Conservation (phyloP, 768 basidiomycete genomes). For the Tulasnella sp. region DNA sequence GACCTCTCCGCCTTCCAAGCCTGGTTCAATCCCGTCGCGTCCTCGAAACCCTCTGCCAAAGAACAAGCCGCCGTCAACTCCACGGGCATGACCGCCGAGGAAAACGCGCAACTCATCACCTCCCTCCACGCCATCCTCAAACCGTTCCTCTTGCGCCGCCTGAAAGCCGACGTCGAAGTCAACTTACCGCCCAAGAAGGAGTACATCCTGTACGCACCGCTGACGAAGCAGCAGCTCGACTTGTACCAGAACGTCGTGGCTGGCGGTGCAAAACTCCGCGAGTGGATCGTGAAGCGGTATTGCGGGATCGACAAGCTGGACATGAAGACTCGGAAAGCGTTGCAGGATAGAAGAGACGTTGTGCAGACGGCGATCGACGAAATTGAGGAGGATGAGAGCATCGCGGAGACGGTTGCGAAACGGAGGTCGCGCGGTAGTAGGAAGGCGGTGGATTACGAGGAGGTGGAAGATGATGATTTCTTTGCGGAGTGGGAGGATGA, state of each 20-base stretch:
- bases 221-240: slow-evolving; percentile 76
- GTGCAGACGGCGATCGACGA: slow-evolving; percentile 32
- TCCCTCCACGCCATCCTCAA: slow-evolving; percentile 87
- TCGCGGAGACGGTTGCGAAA: slow-evolving; percentile 33
- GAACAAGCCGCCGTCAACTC: not conserved
- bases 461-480: slow-evolving; percentile 55
- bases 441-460: slow-evolving; percentile 47
- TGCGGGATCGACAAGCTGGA: slow-evolving; percentile 26
- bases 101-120: slow-evolving; percentile 63
- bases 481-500: slow-evolving; percentile 53
- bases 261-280: slow-evolving; percentile 53
- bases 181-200: slow-evolving; percentile 90
- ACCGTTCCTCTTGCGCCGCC: slow-evolving; percentile 87
- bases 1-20: slow-evolving; percentile 87
- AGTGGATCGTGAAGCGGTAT: slow-evolving; percentile 47
- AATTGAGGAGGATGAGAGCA: slow-evolving; percentile 32
- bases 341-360: slow-evolving; percentile 26
- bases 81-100: slow-evolving; percentile 48
- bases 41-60: slow-evolving; percentile 44
- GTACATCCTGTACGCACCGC: slow-evolving; percentile 88
- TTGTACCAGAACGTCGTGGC: slow-evolving; percentile 76
- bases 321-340: slow-evolving; percentile 32
- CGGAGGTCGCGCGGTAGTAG: slow-evolving; percentile 32
- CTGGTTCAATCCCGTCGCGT: slow-evolving; percentile 50
- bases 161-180: slow-evolving; percentile 89